phyloP scores from a whole-genome alignment of 371 early-diverging fungal species.

The Zychaea mexicana region DNA sequence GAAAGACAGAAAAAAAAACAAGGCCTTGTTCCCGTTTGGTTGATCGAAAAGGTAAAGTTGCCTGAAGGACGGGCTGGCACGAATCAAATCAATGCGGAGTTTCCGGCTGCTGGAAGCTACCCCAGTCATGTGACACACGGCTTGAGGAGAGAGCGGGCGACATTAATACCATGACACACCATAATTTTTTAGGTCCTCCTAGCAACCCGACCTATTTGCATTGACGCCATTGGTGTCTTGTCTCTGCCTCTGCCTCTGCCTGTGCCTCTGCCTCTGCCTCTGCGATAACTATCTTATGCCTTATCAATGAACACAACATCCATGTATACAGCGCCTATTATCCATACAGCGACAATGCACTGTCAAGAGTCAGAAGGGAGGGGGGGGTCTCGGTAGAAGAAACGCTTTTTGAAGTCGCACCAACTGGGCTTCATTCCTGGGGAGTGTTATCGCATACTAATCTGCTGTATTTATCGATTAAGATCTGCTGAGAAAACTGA shows the following conservation, averaged over 20 bases:
- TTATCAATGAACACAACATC: too few relatives aligned
- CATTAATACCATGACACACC: background rate
- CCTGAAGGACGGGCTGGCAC: background rate
- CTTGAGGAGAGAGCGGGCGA: background rate
- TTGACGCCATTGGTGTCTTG: too few relatives aligned
- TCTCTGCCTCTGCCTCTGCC: too few relatives aligned
- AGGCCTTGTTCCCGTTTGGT: background rate
- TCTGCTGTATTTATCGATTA: background rate
- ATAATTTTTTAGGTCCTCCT: too few relatives aligned
- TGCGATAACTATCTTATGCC: background rate
- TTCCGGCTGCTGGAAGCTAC: background rate
- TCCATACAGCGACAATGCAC: background rate
- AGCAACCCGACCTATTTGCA: too few relatives aligned
- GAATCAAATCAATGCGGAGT: constrained; percentile 2
- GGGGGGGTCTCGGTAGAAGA: background rate
- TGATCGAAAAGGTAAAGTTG: background rate
- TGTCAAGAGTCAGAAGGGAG: background rate
- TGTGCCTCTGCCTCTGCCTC: background rate
- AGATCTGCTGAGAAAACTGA: constrained; percentile 3
- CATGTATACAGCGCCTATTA: too few relatives aligned
- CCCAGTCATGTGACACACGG: background rate
- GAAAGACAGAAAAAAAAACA: constrained; percentile 4
- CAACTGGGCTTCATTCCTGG: constrained; percentile 6
- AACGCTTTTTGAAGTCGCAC: background rate
- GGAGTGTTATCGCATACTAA: constrained; percentile 1